A percentile compares a stretch with the other conserved stretches of the same genome.
Conservation (phyloP, 352 stramenopile species). For the Achlya hypogyna region DNA sequence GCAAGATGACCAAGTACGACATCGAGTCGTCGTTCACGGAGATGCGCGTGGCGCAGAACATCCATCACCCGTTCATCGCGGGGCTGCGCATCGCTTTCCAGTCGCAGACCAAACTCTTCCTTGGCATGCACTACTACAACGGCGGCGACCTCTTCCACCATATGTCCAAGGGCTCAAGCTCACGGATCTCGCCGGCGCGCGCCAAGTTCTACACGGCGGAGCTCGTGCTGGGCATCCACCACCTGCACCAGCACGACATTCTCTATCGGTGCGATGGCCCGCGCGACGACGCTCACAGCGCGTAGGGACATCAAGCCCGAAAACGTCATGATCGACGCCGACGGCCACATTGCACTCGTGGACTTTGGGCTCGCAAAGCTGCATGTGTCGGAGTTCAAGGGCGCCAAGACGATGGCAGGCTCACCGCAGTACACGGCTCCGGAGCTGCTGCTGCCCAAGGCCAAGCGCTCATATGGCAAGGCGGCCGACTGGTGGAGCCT, state of each 20-base stretch:
- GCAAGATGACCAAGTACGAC: slow-evolving; percentile 86
- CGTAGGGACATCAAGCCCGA: slow-evolving; percentile 92
- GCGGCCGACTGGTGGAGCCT: slow-evolving; percentile 85
- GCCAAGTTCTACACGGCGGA: slow-evolving; percentile 91
- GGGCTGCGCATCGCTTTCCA: slow-evolving; percentile 82
- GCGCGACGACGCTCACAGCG: neutral
- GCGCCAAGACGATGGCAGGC: slow-evolving; percentile 81
- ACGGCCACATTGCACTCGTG: slow-evolving; percentile 92
- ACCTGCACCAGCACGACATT: slow-evolving; percentile 91
- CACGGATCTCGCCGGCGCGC: slow-evolving; percentile 65
- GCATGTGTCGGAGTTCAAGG: slow-evolving; percentile 84
- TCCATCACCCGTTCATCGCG: slow-evolving; percentile 83
- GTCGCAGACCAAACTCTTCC: slow-evolving; percentile 74
- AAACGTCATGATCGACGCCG: slow-evolving; percentile 93
- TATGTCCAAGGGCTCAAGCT: slow-evolving; percentile 85
- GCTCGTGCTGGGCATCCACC: slow-evolving; percentile 86
- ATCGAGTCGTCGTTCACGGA: slow-evolving; percentile 85
- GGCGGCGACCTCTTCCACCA: slow-evolving; percentile 82
- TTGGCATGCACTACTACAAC: slow-evolving; percentile 85
- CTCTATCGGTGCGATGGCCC: slow-evolving; percentile 66
- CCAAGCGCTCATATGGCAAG: slow-evolving; percentile 82
- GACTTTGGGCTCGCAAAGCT: slow-evolving; percentile 93
- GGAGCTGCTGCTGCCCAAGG: slow-evolving; percentile 73
- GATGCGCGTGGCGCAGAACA: slow-evolving; percentile 83
- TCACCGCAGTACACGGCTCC: slow-evolving; percentile 83